Base-by-base conservation (phyloP, 2,329 filamentous ascomycete species). In the Teratosphaeria viscida region DNA sequence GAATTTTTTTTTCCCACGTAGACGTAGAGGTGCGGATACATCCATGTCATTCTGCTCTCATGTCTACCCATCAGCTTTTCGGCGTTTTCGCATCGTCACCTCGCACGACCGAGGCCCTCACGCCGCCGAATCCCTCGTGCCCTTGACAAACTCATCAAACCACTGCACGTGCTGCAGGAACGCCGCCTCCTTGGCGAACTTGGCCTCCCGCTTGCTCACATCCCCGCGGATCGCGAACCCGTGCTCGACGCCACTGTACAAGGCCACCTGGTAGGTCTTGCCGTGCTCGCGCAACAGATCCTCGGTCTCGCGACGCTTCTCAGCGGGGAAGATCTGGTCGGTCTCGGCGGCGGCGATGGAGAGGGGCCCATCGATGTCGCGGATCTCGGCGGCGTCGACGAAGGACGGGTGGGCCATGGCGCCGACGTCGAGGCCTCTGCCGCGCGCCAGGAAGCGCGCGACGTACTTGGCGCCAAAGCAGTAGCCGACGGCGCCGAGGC, bases 401-500 rank as follows among this genome's bases (percentile, higher is more conserved):
- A 91, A 91, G 29, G 84, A 88, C 0, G 90, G 90, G 73, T 94
- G 90, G 1, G 89, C 90, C 19, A 83, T 75, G 74, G 81, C 94
- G 47, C 87, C 89, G 57, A 82, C 88, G 58, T 89, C 80, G 64
- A 92, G 76, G 2, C 71, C 71, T 63, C 84, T 84, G 59, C 78
- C 70, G 52, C 76, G 62, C 53, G 75, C 78, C 29, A 84, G 80
- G 77, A 86, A 87, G 52, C 90, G 84, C 57, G 81, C 80, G 57
- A 81, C 78, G 64, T 82, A 82, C 64, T 81, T 82, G 3, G 74
- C 80, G 37, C 78, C 78, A 64, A 78, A 80, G 69, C 78, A 80
- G 62, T 66, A 64, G 5, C 77, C 77, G 2, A 77, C 76, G 19
- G 72, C 73, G n/a, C 77, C 78, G 43, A 80, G 70, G 54, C 72